Evolutionary conservation across 2,329 filamentous ascomycete genomes (phyloP), one percentile per base, ranked within the genome.

Genomic region (Pseudogymnoascus sp.): DNA sequence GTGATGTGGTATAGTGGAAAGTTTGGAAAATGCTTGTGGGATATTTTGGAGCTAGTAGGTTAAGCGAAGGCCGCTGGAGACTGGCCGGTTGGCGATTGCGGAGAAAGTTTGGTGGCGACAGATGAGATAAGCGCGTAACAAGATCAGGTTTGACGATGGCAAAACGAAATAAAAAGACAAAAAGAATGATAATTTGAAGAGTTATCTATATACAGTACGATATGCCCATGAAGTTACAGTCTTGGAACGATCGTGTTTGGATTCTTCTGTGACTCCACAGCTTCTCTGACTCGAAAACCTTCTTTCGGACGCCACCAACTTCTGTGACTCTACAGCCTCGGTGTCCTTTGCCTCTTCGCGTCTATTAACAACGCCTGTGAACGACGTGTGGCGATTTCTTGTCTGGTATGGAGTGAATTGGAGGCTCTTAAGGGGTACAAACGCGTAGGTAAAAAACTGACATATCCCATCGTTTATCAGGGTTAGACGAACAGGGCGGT

Each of bases 11-110:
- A 56, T 56, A 56, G 50, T 56, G 50, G 50, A 56, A 56, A 56
- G 50, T 56, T 56, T 56, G 50, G 50, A 56, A 56, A 56, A 56
- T 56, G 50, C 50, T 56, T 56, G 50, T 56, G 50, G 50, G 50
- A 56, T 56, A 56, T 56, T 56, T 56, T 56, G 50, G 50, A 21
- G 50, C 50, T 56, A 56, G 50, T 56, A 25, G 28, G 28, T 56
- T 56, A 56, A 56, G 50, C 50, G 50, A 56, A 56, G 50, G 50
- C 50, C 28, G 50, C 50, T 34, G 50, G 50, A 18, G 50, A 56
- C 50, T 56, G 25, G 50, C 50, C 50, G 8, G 50, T 56, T 56
- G n/a, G 50, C 50, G 50, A 34, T 56, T 56, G 50, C 50, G 50
- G 50, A 56, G 50, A 56, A 56, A 21, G 28, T 25, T 34, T 34